Evolutionary conservation across 2,329 filamentous ascomycete species (phyloP).

Genomic region (Blastomyces emzantsi): DNA sequence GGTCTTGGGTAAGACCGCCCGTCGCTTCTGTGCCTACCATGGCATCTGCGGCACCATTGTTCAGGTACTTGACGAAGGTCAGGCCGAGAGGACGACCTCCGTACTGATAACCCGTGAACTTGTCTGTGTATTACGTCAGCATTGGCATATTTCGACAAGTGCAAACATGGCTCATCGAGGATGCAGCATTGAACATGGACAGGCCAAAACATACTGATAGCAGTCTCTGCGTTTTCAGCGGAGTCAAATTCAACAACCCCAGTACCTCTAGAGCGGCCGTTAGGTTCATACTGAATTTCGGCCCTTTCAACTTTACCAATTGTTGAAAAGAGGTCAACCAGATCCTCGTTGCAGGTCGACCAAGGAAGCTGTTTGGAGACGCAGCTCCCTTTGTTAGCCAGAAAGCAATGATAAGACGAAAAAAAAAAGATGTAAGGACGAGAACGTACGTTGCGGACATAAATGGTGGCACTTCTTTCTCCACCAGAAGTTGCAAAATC

Average conservation of each 20-base stretch:
- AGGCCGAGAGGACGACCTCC: conserved; percentile 88
- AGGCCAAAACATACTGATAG: conserved; percentile 53
- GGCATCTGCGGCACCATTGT: conserved; percentile 53
- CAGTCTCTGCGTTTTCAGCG: conserved; percentile 76
- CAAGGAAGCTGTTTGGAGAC: conserved; percentile 64
- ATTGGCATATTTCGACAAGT: background rate
- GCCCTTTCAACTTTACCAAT: conserved; percentile 97
- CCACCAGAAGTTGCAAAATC: conserved; percentile 82
- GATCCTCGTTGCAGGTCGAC: conserved; percentile 97
- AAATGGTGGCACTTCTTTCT: conserved; percentile 76
- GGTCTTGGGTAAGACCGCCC: conserved; percentile 76
- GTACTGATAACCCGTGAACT: conserved; percentile 97
- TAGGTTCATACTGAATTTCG: conserved; percentile 98
- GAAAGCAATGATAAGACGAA: background rate
- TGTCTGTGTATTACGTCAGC: conserved; percentile 44
- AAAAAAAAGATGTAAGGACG: background rate
- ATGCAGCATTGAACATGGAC: conserved; percentile 9
- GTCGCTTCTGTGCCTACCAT: conserved; percentile 74
- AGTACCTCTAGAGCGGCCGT: conserved; percentile 86
- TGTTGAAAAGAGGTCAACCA: conserved; percentile 92
- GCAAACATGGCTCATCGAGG: background rate
- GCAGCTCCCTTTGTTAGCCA: conserved; percentile 17
- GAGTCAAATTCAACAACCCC: conserved; percentile 93
- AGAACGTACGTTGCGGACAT: conserved; percentile 84
- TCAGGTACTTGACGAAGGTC: conserved; percentile 88